A percentile compares a stretch with the other conserved stretches of the same genome.
These are phyloP conservation scores for Zygosaccharomyces lentus DNA, from an alignment of 805 yeast species.

Conservation along the genomic window DNA sequence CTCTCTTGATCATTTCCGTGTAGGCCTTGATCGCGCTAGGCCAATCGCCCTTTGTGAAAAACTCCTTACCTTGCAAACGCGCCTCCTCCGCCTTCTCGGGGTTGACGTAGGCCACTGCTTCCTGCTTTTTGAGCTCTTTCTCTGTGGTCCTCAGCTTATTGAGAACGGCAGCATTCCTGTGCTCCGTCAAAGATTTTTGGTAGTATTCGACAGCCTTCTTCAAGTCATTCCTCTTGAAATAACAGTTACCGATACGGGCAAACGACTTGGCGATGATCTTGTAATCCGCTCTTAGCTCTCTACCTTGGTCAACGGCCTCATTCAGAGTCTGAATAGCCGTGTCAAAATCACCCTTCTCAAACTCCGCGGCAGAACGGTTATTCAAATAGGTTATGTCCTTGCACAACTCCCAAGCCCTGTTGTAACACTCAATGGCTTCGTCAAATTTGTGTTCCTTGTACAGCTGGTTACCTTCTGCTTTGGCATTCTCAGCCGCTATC, in stretches of 20 bases:
- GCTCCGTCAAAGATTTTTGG: slow-evolving; percentile 92
- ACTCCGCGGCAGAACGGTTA: slow-evolving; percentile 97
- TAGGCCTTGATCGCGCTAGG: slow-evolving; percentile 93
- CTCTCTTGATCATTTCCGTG: slow-evolving; percentile 92
- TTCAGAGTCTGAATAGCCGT: slow-evolving; percentile 76
- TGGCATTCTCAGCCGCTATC: slow-evolving; percentile 59
- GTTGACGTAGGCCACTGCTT: slow-evolving; percentile 73
- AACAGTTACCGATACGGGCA: slow-evolving; percentile 83
- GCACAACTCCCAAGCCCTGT: slow-evolving; percentile 76
- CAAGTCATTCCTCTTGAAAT: slow-evolving; percentile 69
- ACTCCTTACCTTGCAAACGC: slow-evolving; percentile 85
- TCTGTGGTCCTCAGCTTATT: slow-evolving; percentile 84
- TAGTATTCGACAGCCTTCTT: slow-evolving; percentile 70
- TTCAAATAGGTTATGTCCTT: slow-evolving; percentile 90
- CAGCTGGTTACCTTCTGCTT: slow-evolving; percentile 78
- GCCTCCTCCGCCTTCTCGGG: slow-evolving; percentile 95
- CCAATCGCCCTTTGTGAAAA: slow-evolving; percentile 89
- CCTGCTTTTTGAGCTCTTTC: slow-evolving; percentile 74
- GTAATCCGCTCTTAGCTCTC: slow-evolving; percentile 87
- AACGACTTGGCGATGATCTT: slow-evolving; percentile 88
- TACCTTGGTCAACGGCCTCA: slow-evolving; percentile 82
- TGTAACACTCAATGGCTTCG: slow-evolving; percentile 83
- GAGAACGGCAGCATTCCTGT: slow-evolving; percentile 90
- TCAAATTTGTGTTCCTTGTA: slow-evolving; percentile 88
- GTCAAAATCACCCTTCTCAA: slow-evolving; percentile 89